Percentiles rank a stretch among this genome's conserved stretches.
Evolutionary conservation across 768 basidiomycete genomes (phyloP).

Genomic region (Calocera cornea): DNA sequence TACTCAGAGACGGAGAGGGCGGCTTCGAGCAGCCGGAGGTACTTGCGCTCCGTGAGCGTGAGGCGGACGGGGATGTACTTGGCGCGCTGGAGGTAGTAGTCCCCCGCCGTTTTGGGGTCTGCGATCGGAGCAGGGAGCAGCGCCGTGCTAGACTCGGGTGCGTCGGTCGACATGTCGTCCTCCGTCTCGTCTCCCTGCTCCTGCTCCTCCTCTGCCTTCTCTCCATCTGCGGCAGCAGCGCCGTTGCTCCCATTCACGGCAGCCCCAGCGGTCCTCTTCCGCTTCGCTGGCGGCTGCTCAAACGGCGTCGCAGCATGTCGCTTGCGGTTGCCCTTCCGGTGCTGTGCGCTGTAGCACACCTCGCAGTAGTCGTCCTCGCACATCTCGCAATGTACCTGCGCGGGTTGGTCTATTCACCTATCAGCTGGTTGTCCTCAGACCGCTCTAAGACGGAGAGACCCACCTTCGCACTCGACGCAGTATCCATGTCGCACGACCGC

Average conservation of each 20-base stretch:
- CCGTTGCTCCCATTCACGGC: slow-evolving; percentile 16
- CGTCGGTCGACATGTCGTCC: slow-evolving; percentile 20
- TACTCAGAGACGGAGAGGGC: slow-evolving; percentile 72
- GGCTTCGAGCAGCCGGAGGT: slow-evolving; percentile 70
- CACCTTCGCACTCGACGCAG: slow-evolving; percentile 81
- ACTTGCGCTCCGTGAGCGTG: slow-evolving; percentile 62
- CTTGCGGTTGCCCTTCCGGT: slow-evolving; percentile 68
- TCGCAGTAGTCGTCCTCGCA: slow-evolving; percentile 67
- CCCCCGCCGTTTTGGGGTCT: slow-evolving; percentile 29
- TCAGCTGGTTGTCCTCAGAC: not conserved
- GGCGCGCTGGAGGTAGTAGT: slow-evolving; percentile 74
- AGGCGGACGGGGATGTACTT: slow-evolving; percentile 72
- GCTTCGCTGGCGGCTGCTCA: slow-evolving; percentile 11
- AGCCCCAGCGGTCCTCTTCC: slow-evolving; percentile 13
- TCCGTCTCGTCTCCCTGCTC: slow-evolving; percentile 28
- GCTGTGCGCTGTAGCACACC: slow-evolving; percentile 75
- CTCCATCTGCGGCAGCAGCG: slow-evolving; percentile 14
- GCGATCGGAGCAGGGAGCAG: slow-evolving; percentile 32
- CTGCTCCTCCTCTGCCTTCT: slow-evolving; percentile 28
- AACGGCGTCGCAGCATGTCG: slow-evolving; percentile 43
- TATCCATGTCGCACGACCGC: slow-evolving; percentile 14
- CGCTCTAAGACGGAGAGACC: not conserved
- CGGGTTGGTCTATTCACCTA: slow-evolving; percentile 58
- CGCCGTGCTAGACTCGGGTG: slow-evolving; percentile 26
- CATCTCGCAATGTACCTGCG: slow-evolving; percentile 54